These are phyloP conservation scores for Saraca asoca DNA, from an alignment of 331 rosid genomes.

Conservation along the genomic window DNA sequence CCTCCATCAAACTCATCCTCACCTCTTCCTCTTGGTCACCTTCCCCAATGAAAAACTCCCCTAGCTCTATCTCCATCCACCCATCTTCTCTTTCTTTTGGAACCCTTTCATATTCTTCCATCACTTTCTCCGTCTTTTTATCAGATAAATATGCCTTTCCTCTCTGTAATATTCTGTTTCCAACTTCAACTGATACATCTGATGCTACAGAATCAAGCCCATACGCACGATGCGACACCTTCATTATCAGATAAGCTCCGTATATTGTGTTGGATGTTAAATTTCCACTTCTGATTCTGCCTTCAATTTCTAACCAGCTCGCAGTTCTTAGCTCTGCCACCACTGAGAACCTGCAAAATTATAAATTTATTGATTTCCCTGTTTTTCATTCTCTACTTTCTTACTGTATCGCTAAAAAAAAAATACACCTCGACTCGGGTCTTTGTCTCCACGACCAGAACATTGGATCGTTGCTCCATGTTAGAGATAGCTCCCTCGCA, in stretches of 20 bases:
- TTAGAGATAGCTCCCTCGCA: constrained; percentile 50
- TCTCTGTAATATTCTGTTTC: background rate
- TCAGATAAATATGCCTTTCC: too few species aligned
- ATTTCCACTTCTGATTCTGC: constrained; percentile 41
- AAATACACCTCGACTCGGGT: constrained; percentile 60
- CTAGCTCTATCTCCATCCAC: constrained; percentile 70
- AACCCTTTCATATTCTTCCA: too few species aligned
- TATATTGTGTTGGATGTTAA: constrained; percentile 57
- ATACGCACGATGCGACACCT: constrained; percentile 60
- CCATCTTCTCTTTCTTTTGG: constrained; percentile 33
- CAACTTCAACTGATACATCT: constrained; percentile 54
- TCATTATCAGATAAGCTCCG: constrained; percentile 53
- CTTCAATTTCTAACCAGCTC: constrained; percentile 67
- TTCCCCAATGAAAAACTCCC: constrained; percentile 46
- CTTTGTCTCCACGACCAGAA: constrained; percentile 60
- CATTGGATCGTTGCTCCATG: constrained; percentile 60
- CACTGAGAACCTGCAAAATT: constrained; percentile 55
- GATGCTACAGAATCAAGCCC: constrained; percentile 62
- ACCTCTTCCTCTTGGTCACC: background rate
- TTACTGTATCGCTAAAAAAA: too few species aligned
- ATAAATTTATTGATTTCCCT: background rate
- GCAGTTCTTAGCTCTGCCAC: constrained; percentile 66
- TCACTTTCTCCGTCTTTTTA: too few species aligned
- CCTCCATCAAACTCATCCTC: too few species aligned
- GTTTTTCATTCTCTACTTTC: too few species aligned